phyloP scores from a whole-genome alignment of 2,329 filamentous ascomycete species.

The Fusarium piperis region DNA sequence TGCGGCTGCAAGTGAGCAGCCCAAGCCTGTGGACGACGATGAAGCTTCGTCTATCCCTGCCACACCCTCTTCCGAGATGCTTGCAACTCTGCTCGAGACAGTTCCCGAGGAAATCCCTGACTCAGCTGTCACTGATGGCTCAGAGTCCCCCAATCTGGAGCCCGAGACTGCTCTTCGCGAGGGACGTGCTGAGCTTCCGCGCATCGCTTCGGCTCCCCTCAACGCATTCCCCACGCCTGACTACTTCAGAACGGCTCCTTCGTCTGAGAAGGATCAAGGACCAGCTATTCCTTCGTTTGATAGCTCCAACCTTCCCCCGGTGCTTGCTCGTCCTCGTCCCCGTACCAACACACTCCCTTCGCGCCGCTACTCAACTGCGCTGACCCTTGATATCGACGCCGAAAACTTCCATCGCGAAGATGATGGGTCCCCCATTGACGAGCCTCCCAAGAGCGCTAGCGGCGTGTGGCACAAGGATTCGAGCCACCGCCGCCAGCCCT shows the following conservation, averaged over 20 bases:
- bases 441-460: slow-evolving; percentile 36
- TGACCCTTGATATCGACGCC: slow-evolving; percentile 38
- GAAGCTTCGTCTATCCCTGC: slow-evolving; percentile 2
- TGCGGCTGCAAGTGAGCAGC: background rate
- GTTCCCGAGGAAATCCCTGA: slow-evolving; percentile 36
- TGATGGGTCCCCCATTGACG: slow-evolving; percentile 32
- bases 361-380: slow-evolving; percentile 40
- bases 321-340: slow-evolving; percentile 23
- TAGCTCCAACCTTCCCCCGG: slow-evolving; percentile 15
- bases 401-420: slow-evolving; percentile 25
- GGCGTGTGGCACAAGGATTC: slow-evolving; percentile 13
- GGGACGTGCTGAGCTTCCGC: slow-evolving; percentile 9
- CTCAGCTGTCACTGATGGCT: slow-evolving; percentile 5
- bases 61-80: slow-evolving; percentile 10
- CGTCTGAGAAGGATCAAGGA: slow-evolving; percentile 22
- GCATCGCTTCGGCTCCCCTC: slow-evolving; percentile 27
- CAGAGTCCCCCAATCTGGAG: slow-evolving; percentile 2
- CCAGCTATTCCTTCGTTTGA: slow-evolving; percentile 25
- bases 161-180: slow-evolving; percentile 6
- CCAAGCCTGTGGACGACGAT: background rate
- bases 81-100: slow-evolving; percentile 28
- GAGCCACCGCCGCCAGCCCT: slow-evolving; percentile 37
- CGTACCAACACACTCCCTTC: slow-evolving; percentile 36
- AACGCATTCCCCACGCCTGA: slow-evolving; percentile 29
- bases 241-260: slow-evolving; percentile 10